phyloP scores from a whole-genome alignment of 1,139 yeast species.

The Candida glucosophila region DNA sequence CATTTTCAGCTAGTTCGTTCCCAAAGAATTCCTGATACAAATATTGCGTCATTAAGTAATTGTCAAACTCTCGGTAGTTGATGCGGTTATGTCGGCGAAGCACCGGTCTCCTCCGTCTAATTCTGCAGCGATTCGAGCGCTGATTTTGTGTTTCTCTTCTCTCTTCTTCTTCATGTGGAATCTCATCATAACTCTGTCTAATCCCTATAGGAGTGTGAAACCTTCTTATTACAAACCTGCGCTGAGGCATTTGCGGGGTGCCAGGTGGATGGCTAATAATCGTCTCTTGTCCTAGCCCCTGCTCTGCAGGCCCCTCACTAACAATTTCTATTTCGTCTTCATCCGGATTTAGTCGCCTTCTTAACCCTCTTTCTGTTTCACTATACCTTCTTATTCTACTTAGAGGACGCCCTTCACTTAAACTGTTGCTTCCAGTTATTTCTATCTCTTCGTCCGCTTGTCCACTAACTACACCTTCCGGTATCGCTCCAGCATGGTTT shows the following conservation, averaged over 20 bases:
- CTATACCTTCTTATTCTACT: neutral
- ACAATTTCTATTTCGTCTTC: slow-evolving; percentile 12
- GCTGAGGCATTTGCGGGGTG: too few relatives aligned
- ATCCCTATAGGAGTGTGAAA: too few relatives aligned
- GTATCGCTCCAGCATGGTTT: slow-evolving; percentile 1
- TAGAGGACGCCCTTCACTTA: slow-evolving; percentile 2
- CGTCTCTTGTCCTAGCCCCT: neutral
- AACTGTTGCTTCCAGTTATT: slow-evolving; percentile 5
- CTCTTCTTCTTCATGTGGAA: too few relatives aligned
- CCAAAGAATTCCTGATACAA: slow-evolving; percentile 4
- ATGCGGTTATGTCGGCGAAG: too few relatives aligned
- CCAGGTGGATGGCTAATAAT: too few relatives aligned
- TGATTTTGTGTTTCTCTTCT: too few relatives aligned
- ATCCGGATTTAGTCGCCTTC: slow-evolving; percentile 6
- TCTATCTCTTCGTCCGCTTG: slow-evolving; percentile 7
- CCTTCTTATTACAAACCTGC: too few relatives aligned
- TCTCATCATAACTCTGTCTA: too few relatives aligned
- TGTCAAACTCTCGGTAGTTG: too few relatives aligned
- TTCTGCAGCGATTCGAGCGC: too few relatives aligned
- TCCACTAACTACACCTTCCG: slow-evolving; percentile 3
- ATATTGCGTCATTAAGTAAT: slow-evolving; percentile 5
- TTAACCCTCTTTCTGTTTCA: slow-evolving; percentile 3
- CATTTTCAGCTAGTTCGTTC: slow-evolving; percentile 3
- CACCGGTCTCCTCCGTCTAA: too few relatives aligned
- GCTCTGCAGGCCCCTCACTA: slow-evolving; percentile 6